phyloP scores from a whole-genome alignment of 169 alveolate genomes.

The Hepatocystis sp. region DNA sequence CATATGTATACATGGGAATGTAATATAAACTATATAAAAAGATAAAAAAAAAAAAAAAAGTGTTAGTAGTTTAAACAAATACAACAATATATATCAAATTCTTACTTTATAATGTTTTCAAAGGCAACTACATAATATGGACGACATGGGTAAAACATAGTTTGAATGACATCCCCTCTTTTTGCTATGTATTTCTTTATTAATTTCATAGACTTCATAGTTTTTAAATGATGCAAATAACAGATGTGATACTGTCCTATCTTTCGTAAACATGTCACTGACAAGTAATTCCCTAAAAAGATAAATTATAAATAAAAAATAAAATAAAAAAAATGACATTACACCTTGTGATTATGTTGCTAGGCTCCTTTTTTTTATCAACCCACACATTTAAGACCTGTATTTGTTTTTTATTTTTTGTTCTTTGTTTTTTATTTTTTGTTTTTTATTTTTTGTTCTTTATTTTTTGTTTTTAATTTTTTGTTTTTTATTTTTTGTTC shows the following conservation, averaged over 20 bases:
- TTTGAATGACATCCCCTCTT: constrained; percentile 65
- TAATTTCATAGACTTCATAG: constrained; percentile 66
- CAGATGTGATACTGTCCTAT: constrained; percentile 60
- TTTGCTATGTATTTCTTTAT: constrained; percentile 68
- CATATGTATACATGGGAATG: not conserved
- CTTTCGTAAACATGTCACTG: constrained; percentile 70
- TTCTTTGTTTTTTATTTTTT: too few relatives aligned
- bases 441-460: too few relatives aligned
- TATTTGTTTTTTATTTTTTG: too few relatives aligned
- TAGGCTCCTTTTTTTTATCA: too few relatives aligned
- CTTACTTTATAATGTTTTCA: constrained; percentile 72
- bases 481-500: not conserved
- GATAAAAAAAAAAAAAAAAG: too few relatives aligned
- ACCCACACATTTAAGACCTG: too few relatives aligned
- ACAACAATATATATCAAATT: too few relatives aligned
- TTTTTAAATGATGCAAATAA: constrained; percentile 63
- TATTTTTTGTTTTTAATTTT: not conserved
- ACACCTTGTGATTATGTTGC: too few relatives aligned
- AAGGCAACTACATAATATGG: constrained; percentile 64
- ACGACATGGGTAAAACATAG: constrained; percentile 55
- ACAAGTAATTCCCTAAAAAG: constrained; percentile 58
- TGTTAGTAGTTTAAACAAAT: too few relatives aligned
- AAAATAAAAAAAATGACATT: too few relatives aligned
- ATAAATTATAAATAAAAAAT: not conserved
- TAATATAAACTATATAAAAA: too few relatives aligned